Percentiles rank a stretch among this genome's conserved stretches.
phyloP scores from a whole-genome alignment of 2,329 filamentous ascomycete genomes.

The Fusarium sp. region DNA sequence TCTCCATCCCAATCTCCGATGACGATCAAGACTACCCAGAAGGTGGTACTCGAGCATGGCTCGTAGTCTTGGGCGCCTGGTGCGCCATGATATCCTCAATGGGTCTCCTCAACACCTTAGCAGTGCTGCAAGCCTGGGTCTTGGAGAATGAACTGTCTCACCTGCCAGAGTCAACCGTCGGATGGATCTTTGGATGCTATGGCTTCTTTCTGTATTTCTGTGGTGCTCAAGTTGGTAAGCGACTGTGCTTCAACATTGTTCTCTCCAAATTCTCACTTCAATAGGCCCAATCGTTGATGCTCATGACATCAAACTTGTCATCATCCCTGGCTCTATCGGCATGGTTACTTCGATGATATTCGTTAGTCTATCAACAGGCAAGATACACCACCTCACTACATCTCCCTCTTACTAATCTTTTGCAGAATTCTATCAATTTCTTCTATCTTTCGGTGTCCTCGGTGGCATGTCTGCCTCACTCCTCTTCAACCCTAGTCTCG shows the following conservation, averaged over 20 bases:
- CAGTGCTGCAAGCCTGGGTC: constrained; percentile 76
- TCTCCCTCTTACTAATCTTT: background rate
- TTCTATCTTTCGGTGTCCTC: constrained; percentile 75
- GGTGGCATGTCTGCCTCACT: constrained; percentile 74
- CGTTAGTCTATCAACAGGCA: constrained; percentile 68
- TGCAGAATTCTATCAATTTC: constrained; percentile 75
- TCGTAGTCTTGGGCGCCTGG: constrained; percentile 79
- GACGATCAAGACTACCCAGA: constrained; percentile 67
- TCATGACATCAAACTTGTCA: constrained; percentile 70
- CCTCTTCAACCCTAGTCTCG: constrained; percentile 76
- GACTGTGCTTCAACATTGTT: too few species aligned
- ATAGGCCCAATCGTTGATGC: constrained; percentile 74
- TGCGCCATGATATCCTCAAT: constrained; percentile 73
- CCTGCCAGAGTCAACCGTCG: constrained; percentile 69
- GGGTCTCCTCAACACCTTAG: constrained; percentile 75
- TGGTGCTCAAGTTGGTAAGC: constrained; percentile 71
- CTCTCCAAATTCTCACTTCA: background rate
- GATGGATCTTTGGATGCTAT: constrained; percentile 81
- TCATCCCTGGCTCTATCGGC: constrained; percentile 68
- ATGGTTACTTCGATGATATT: constrained; percentile 67
- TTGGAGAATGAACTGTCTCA: constrained; percentile 70
- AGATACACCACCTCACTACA: background rate
- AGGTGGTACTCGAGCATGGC: constrained; percentile 75
- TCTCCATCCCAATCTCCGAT: background rate
- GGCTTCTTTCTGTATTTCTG: constrained; percentile 78